A percentile compares a stretch with the other conserved stretches of the same genome.
Conservation (phyloP, 192 early-diverging fungal genomes). For the Backusella westeae region DNA sequence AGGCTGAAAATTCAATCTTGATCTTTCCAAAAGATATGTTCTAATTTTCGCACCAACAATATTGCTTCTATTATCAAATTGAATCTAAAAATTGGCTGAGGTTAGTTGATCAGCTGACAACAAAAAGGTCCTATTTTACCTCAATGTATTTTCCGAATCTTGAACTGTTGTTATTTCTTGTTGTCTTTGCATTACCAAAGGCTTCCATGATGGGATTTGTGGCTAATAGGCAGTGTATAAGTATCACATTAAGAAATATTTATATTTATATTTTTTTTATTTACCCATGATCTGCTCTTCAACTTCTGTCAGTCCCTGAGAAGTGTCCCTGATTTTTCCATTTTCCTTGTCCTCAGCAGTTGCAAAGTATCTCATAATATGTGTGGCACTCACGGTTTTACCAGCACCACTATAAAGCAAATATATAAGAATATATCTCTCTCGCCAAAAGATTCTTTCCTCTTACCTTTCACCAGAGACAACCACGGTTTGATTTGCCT, state of each 20-base stretch:
- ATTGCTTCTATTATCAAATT: conserved; percentile 79
- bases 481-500: conserved; percentile 96
- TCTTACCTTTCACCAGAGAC: conserved; percentile 88
- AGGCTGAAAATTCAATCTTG: conserved; percentile 93
- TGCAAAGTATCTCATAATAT: conserved; percentile 98
- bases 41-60: conserved; percentile 95
- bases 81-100: conserved; percentile 52
- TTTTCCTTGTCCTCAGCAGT: conserved; percentile 68
- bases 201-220: conserved; percentile 99
- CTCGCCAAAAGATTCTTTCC: neutral
- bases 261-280: neutral
- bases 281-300: conserved; percentile 79
- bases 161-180: conserved; percentile 97
- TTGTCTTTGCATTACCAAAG: conserved; percentile 99
- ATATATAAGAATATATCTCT: neutral
- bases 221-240: conserved; percentile 39
- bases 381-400: conserved; percentile 95
- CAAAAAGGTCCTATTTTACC: conserved; percentile 12
- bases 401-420: conserved; percentile 73
- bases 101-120: neutral
- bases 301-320: conserved; percentile 59
- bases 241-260: no score
- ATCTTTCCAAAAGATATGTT: conserved; percentile 95
- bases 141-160: conserved; percentile 99
- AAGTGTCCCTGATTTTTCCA: conserved; percentile 38